Base-by-base conservation (phyloP, 768 basidiomycete species). In the Royoungia palumana region DNA sequence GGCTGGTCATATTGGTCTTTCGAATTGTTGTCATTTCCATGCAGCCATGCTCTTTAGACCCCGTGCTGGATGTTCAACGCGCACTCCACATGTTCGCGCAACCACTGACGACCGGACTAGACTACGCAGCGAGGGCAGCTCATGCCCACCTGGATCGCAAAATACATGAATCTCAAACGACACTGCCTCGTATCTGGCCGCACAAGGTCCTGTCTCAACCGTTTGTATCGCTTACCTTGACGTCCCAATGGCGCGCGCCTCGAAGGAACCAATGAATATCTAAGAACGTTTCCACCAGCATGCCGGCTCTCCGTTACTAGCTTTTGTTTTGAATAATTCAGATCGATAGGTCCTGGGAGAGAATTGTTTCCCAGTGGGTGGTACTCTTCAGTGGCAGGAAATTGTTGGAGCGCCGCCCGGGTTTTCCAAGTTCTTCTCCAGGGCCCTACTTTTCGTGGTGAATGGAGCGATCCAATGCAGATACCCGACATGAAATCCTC, bases 401-500 rank as follows among this genome's bases (percentile, higher is more conserved):
- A 41, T 41, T 56, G 14, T 54, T 56, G 47, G 51, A 42, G 51
- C 54, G 60, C 44, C 53, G 52, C 51, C 39, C 52, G 53, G 62
- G 39, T 37, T 62, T 58, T 57, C 62, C 44, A 59, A 32, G 50
- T 41, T 32, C 49, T 55, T 51, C 59, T 57, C 49, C 43, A 55
- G 53, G 55, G 49, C 57, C 55, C 53, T 60, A 45, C 54, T 38
- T 55, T 55, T 43, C 51, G 58, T 56, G 17, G 53, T 57, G 51
- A 52, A 59, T 68, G 61, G 63, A 63, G 61, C 59, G 65, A 69
- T 69, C 57, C 53, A 56, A 56, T 55, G 51, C 64, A 68, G 66
- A 69, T 68, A 68, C 59, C 63, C 65, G 65, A 68, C 60, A 68
- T 68, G 68, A 68, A 64, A 38, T 57, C 62, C 66, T 64, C 66